Conservation (phyloP, 176 grass and related monocot genomes). For the Rhynchospora tenuis region DNA sequence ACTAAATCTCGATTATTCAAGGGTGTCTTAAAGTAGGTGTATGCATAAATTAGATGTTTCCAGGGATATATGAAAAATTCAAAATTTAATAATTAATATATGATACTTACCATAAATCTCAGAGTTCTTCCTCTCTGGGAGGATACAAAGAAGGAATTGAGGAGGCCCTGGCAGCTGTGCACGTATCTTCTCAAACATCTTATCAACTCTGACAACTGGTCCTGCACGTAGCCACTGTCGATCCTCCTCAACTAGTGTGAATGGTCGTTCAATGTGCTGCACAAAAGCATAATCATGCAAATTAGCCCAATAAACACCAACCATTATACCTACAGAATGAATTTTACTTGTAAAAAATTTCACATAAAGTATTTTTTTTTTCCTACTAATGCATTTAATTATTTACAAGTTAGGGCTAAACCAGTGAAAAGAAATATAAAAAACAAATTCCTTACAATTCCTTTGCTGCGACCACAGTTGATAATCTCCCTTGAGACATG, state of each 20-base stretch:
- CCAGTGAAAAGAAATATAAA: background rate
- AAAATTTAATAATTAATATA: background rate
- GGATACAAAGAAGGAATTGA: slow-evolving; percentile 87
- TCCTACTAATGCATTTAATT: background rate
- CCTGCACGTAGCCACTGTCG: slow-evolving; percentile 49
- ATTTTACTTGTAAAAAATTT: background rate
- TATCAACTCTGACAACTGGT: slow-evolving; percentile 77
- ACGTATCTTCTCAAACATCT: slow-evolving; percentile 74
- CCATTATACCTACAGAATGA: background rate
- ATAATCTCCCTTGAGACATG: slow-evolving; percentile 72
- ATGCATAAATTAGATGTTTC: background rate
- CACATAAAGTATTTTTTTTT: background rate
- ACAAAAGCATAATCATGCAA: slow-evolving; percentile 17
- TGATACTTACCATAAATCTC: slow-evolving; percentile 63
- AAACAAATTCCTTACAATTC: slow-evolving; percentile 61
- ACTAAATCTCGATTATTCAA: background rate
- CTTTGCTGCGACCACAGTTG: slow-evolving; percentile 80
- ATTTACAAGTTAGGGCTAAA: background rate
- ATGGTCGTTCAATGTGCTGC: slow-evolving; percentile 61
- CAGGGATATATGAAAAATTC: background rate
- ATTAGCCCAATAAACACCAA: slow-evolving; percentile 25
- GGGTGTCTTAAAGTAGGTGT: background rate
- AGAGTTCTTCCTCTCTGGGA: slow-evolving; percentile 83
- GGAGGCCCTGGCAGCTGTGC: slow-evolving; percentile 43
- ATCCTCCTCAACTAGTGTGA: slow-evolving; percentile 69